Percentiles rank a stretch among this genome's conserved stretches.
Evolutionary conservation across 768 basidiomycete species (phyloP).

Genomic region (Amanita muscaria): DNA sequence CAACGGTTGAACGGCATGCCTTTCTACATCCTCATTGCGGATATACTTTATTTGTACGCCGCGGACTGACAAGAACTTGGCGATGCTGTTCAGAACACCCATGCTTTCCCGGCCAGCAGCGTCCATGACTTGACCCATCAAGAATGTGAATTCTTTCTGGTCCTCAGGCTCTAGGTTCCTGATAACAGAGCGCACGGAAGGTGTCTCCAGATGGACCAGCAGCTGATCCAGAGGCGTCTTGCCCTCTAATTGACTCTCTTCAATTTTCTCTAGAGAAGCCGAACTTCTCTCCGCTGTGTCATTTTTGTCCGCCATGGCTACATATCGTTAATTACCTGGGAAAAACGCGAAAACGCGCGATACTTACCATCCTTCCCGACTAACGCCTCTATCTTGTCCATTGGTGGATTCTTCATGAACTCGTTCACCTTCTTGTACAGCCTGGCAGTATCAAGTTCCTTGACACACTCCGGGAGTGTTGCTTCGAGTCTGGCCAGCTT

Average conservation of each 20-base stretch:
- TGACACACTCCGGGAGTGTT: background rate
- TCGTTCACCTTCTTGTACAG: constrained; percentile 4
- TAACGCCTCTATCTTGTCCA: background rate
- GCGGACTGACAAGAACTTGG: background rate
- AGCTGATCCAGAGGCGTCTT: constrained; percentile 2
- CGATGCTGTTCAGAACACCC: constrained; percentile 2
- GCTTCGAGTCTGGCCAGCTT: background rate
- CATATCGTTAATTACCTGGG: too few relatives aligned
- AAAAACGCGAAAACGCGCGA: too few relatives aligned
- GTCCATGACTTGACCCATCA: constrained; percentile 5
- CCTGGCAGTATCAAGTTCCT: background rate
- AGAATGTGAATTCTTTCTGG: background rate
- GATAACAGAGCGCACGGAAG: background rate
- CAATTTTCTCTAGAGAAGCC: background rate
- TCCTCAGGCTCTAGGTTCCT: background rate
- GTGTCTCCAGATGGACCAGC: constrained; percentile 1
- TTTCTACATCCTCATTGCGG: background rate
- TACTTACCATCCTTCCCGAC: background rate
- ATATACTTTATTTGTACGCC: constrained; percentile 1
- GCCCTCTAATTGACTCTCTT: background rate
- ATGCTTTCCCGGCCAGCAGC: background rate
- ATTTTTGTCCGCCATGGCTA: too few relatives aligned
- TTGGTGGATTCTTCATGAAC: background rate
- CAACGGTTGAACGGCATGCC: background rate
- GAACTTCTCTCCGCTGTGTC: too few relatives aligned